Base-by-base conservation (phyloP, 805 yeast genomes). In the Candida cerambycidarum region DNA sequence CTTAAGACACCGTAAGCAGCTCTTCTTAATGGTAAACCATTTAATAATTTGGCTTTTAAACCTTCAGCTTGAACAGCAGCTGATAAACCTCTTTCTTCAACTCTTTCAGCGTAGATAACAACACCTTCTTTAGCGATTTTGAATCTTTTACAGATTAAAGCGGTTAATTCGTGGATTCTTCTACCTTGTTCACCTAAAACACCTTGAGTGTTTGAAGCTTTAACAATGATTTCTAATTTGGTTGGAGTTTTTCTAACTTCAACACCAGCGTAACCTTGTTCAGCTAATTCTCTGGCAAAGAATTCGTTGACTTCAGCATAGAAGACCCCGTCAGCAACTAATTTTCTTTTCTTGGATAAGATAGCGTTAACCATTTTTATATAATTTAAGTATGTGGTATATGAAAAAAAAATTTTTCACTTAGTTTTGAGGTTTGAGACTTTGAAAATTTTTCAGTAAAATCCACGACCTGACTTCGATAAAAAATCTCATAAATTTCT, bases 1-100 rank as follows among this genome's bases (percentile, higher is more conserved):
- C 99, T 89, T 79, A 93, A 95, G 63, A 93, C 98, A 89, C 98
- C 98, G 89, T 93, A 93, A 66, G 98, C 98, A 63, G 99, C 99
- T 82, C 99, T 89, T 83, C 99, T 89, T 81, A 93, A 89, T 69
- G 98, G 96, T 70, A 93, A 85, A 82, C 99, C 99, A 79, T 85
- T 86, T 70, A 93, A 86, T 65, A 93, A 84, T 82, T 93, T 93
- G 89, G 90, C 86, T 76, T 89, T 89, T 73, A 93, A 83, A 63
- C 97, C 93, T 83, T 93, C 99, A 73, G 97, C 96, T 82, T 93
- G 99, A 63, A 97, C 96, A 67, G 95, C 96, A 65, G 99, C 98
- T 56, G 98, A 92, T 61, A 93, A 82, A 82, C 98, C 99, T 78
- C 98, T 89, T 80, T 89, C 96, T 80, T 89, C 96, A 65, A 93